Conservation (phyloP, 257 asterid genomes). For the Gynochthodes officinalis region DNA sequence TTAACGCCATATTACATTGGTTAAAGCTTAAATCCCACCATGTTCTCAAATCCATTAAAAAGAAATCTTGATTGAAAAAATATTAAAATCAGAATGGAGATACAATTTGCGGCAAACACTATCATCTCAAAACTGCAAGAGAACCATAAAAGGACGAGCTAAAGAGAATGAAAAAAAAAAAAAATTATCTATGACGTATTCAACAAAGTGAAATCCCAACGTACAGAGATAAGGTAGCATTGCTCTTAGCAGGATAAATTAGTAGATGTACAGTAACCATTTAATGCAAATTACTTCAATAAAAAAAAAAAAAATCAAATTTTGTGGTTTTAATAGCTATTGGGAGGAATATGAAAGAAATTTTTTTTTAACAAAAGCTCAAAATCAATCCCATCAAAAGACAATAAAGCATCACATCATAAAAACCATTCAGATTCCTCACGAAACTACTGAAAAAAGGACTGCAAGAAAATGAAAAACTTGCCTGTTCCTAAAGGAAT, state of each 20-base stretch:
- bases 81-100: background rate
- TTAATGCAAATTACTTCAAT: background rate
- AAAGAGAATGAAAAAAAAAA: background rate
- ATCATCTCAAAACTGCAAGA: background rate
- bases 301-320: too few relatives aligned
- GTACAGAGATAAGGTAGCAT: background rate
- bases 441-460: background rate
- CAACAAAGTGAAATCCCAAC: background rate
- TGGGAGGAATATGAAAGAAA: background rate
- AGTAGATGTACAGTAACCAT: background rate
- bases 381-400: background rate
- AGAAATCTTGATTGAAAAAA: background rate
- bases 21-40: too few relatives aligned
- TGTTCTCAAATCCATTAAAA: background rate
- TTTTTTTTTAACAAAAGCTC: background rate
- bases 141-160: background rate
- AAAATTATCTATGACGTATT: background rate
- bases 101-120: background rate
- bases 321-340: background rate
- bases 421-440: background rate
- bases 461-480: background rate
- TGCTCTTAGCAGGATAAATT: background rate
- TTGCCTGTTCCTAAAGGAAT: slow-evolving; percentile 86
- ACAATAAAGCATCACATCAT: background rate
- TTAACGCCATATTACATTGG: too few relatives aligned